A percentile compares a stretch with the other conserved stretches of the same genome.
Evolutionary conservation across 140 eudicot genomes (phyloP).

Genomic region (Anethum foeniculum): DNA sequence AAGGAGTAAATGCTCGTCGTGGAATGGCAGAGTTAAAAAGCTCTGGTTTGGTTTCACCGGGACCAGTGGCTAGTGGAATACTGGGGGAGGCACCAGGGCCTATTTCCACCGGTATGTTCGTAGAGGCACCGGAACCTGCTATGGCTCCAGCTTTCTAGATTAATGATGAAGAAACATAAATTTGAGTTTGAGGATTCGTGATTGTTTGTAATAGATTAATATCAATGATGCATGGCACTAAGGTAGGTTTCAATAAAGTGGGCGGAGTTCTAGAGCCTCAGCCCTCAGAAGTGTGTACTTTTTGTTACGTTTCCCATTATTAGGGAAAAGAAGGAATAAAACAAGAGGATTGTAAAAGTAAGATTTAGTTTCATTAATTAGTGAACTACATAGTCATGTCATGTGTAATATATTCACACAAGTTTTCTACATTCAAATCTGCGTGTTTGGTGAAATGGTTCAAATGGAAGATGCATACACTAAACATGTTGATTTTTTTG

Average conservation of each 20-base stretch:
- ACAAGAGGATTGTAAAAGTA: neutral
- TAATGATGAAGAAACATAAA: neutral
- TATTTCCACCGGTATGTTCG: neutral
- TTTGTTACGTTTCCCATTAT: neutral
- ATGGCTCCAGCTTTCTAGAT: neutral
- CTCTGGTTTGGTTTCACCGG: conserved; percentile 57
- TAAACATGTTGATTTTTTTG: no score
- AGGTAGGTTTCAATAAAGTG: neutral
- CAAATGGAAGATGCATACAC: no score
- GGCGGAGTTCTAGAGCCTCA: neutral
- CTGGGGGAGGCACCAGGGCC: conserved; percentile 4
- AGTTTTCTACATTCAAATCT: neutral
- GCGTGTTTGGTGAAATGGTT: no score
- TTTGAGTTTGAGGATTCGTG: neutral
- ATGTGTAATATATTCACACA: neutral
- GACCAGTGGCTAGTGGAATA: conserved; percentile 23
- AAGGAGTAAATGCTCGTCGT: conserved; percentile 43
- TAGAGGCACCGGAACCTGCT: conserved; percentile 1
- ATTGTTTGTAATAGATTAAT: neutral
- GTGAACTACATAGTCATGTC: neutral
- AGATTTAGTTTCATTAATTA: no score
- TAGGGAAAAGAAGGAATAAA: neutral
- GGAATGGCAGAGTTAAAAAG: conserved; percentile 74
- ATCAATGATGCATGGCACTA: neutral
- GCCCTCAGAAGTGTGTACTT: neutral